A percentile compares a stretch with the other conserved stretches of the same genome.
These are phyloP conservation scores for Cephaloascus fragrans DNA, from an alignment of 805 yeast species.

Conservation along the genomic window DNA sequence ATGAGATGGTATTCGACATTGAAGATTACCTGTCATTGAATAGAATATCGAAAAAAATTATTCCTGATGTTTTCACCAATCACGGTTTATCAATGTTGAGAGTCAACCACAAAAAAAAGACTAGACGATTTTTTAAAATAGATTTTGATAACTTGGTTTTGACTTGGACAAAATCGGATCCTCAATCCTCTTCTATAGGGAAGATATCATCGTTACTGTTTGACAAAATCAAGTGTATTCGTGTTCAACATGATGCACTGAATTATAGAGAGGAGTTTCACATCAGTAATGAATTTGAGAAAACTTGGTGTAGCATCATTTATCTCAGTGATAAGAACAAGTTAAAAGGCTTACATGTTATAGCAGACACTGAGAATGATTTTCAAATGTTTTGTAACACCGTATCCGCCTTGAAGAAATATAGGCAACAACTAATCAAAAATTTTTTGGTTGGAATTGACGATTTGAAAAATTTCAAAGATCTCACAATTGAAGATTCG, in stretches of 20 bases:
- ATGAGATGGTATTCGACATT: background rate
- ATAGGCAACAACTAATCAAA: background rate
- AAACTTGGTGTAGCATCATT: slow-evolving; percentile 73
- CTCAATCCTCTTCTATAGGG: slow-evolving; percentile 6
- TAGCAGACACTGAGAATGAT: slow-evolving; percentile 31
- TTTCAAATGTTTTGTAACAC: background rate
- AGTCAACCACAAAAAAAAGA: slow-evolving; percentile 61
- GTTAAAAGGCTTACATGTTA: slow-evolving; percentile 69
- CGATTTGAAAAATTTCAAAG: background rate
- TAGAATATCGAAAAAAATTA: slow-evolving; percentile 10
- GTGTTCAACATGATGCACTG: slow-evolving; percentile 62
- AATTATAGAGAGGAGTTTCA: slow-evolving; percentile 83
- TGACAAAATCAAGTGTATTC: slow-evolving; percentile 55
- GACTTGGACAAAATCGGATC: slow-evolving; percentile 36
- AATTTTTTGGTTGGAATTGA: slow-evolving; percentile 1
- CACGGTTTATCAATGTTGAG: slow-evolving; percentile 57
- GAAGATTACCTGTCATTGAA: background rate
- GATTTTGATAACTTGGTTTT: slow-evolving; percentile 46
- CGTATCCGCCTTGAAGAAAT: background rate
- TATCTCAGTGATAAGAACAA: slow-evolving; percentile 54
- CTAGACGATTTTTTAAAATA: slow-evolving; percentile 45
- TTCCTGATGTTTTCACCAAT: slow-evolving; percentile 37
- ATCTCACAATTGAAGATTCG: slow-evolving; percentile 3
- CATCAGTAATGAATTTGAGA: slow-evolving; percentile 53
- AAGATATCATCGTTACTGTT: slow-evolving; percentile 37